A percentile compares a stretch with the other conserved stretches of the same genome.
Evolutionary conservation across 2,329 filamentous ascomycete genomes (phyloP).

Genomic region (Colletotrichum aenigma): DNA sequence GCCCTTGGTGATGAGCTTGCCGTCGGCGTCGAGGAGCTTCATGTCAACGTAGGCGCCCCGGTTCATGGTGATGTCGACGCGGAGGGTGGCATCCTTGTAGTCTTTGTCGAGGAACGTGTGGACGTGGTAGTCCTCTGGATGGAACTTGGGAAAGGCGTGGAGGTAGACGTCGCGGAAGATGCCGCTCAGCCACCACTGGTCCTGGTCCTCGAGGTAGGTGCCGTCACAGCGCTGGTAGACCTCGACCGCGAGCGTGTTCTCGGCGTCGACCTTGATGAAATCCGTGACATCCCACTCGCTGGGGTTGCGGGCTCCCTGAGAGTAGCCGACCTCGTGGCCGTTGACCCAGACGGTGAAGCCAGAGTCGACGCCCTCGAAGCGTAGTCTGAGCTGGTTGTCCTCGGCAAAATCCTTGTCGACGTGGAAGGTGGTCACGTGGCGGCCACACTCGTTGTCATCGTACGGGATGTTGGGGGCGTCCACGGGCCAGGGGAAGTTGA

Average conservation of each 20-base stretch:
- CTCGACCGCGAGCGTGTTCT: constrained; percentile 66
- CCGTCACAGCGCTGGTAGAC: constrained; percentile 78
- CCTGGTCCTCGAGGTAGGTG: constrained; percentile 74
- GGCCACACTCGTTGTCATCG: constrained; percentile 69
- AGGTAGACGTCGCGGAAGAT: constrained; percentile 75
- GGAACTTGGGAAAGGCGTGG: constrained; percentile 60
- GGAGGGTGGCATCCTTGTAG: constrained; percentile 57
- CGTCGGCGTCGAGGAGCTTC: constrained; percentile 40
- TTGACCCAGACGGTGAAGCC: constrained; percentile 77
- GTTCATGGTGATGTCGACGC: constrained; percentile 48
- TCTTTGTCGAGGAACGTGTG: constrained; percentile 59
- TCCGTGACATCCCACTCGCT: constrained; percentile 74
- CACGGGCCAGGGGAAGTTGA: constrained; percentile 70
- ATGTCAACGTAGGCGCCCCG: constrained; percentile 32
- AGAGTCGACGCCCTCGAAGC: constrained; percentile 78
- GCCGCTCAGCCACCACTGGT: constrained; percentile 71
- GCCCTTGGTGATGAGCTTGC: constrained; percentile 29
- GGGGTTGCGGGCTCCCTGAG: constrained; percentile 74
- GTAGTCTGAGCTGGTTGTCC: constrained; percentile 64
- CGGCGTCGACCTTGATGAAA: constrained; percentile 43
- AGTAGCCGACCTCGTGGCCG: constrained; percentile 70
- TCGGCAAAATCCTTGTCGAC: constrained; percentile 48
- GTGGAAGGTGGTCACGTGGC: constrained; percentile 63
- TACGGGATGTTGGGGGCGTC: constrained; percentile 68
- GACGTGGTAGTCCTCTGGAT: constrained; percentile 61